Evolutionary conservation across 139 green algal species (phyloP), one percentile per base, ranked within the genome.

Genomic region (Penium margaritaceum): DNA sequence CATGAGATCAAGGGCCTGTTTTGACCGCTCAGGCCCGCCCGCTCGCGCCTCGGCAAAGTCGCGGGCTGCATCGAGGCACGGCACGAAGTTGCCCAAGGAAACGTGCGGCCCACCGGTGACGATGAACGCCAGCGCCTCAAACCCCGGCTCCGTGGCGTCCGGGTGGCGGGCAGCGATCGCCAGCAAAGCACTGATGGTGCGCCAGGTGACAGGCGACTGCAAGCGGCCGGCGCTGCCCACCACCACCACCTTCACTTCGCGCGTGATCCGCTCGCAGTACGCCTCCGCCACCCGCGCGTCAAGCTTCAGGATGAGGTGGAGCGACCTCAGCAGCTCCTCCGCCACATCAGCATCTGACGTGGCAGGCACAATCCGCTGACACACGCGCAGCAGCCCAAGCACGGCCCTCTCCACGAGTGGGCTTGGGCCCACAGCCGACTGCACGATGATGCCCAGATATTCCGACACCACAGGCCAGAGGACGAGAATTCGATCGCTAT

Each of bases 271-370:
- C 41, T 84, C 80, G 53, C 92, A 79, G 41, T 75, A 73, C 34
- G 71, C 58, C 33, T 85, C 80, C 17, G 80, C 80, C 3, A 85
- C 84, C 29, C 89, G 79, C 6, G 86, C 79, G 58, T 91, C 86
- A 32, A 97, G 83, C 29, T 86, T 83, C 34, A 89, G 83, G 27
- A 97, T 79, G 53, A 96, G 82, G 75, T 86, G 75, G 46, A 92
- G 77, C 63, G 80, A 88, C 7, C 78, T 74, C 63, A 98, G 82
- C 41, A 97, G 86, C 57, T 88, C 83, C 30, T 95, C 90, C 0
- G 85, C 87, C 3, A 91, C 85, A 67, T 93, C 90, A 5, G 90
- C 82, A 75, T 96, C 94, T 81, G 94, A 94, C 2, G 90, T 87
- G 14, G 51, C 24, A 9, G 30, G 51, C 70, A 98, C 81, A 78